Conservation (phyloP, 2,329 filamentous ascomycete genomes). For the Fusarium subtropicale region DNA sequence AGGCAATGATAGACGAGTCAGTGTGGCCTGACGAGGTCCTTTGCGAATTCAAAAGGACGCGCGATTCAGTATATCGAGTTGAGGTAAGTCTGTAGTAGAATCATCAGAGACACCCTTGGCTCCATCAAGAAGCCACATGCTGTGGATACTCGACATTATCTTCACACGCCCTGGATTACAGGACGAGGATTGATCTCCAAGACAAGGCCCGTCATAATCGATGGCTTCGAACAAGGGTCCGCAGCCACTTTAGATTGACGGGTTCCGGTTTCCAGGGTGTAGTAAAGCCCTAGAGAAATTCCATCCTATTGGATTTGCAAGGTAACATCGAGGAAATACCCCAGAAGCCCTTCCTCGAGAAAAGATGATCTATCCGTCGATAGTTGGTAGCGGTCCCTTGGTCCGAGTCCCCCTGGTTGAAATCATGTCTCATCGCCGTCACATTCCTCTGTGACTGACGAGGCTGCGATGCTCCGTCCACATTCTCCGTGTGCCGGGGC, state of each 20-base stretch:
- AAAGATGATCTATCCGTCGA: conserved; percentile 21
- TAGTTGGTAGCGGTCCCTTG: conserved; percentile 24
- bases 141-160: conserved; percentile 21
- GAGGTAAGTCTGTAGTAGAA: conserved; percentile 33
- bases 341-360: conserved; percentile 28
- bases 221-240: conserved; percentile 31
- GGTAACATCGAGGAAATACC: conserved; percentile 30
- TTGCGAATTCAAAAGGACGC: conserved; percentile 16
- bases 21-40: neutral
- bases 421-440: conserved; percentile 38
- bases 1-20: neutral
- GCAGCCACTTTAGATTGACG: conserved; percentile 28
- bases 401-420: conserved; percentile 13
- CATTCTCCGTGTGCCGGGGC: conserved; percentile 42
- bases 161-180: conserved; percentile 17
- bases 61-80: conserved; percentile 57
- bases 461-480: conserved; percentile 31
- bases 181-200: conserved; percentile 40
- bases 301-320: conserved; percentile 33
- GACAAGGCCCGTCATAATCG: conserved; percentile 25
- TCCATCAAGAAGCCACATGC: conserved; percentile 27
- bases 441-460: conserved; percentile 39
- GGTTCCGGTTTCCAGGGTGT: conserved; percentile 42
- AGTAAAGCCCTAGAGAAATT: conserved; percentile 17
- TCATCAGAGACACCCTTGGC: conserved; percentile 28